phyloP scores from a whole-genome alignment of 306 rosid genomes.

The Pyrus pyrifolia region DNA sequence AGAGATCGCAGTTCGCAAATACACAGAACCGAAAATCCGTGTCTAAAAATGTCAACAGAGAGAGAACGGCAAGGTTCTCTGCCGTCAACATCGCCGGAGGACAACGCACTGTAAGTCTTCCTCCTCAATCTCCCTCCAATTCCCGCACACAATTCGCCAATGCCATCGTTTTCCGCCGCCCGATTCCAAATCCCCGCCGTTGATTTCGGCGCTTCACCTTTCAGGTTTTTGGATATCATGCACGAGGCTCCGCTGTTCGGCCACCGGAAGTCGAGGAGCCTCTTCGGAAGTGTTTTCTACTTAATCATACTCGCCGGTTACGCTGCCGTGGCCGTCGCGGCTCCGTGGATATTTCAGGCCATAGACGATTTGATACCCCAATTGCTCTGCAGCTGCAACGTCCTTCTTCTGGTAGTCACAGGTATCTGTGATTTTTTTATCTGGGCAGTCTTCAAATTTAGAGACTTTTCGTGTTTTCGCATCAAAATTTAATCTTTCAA shows the following conservation, averaged over 20 bases:
- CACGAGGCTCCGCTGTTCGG: conserved; percentile 94
- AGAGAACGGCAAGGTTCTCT: conserved; percentile 16
- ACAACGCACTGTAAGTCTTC: conserved; percentile 27
- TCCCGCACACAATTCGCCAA: not conserved
- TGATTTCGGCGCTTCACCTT: not conserved
- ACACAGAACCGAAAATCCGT: not conserved
- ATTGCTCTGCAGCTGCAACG: conserved; percentile 80
- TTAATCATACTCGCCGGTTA: conserved; percentile 58
- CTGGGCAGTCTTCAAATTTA: not conserved
- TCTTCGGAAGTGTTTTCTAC: conserved; percentile 74
- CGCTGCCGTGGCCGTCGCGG: conserved; percentile 60
- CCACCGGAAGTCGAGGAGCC: conserved; percentile 75
- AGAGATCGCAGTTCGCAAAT: not conserved
- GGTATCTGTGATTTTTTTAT: conserved; percentile 34
- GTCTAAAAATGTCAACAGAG: conserved; percentile 23
- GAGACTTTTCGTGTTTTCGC: not conserved
- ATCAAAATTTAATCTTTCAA: not conserved
- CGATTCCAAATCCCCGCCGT: not conserved
- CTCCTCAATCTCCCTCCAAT: not conserved
- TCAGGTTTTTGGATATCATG: conserved; percentile 84
- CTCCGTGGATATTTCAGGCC: conserved; percentile 67
- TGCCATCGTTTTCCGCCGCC: not conserved
- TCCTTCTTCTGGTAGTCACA: conserved; percentile 68
- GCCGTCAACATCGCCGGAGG: conserved; percentile 25
- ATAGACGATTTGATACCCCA: conserved; percentile 38